Base-by-base conservation (phyloP, 257 asterid genomes). In the Solanum rostratum region DNA sequence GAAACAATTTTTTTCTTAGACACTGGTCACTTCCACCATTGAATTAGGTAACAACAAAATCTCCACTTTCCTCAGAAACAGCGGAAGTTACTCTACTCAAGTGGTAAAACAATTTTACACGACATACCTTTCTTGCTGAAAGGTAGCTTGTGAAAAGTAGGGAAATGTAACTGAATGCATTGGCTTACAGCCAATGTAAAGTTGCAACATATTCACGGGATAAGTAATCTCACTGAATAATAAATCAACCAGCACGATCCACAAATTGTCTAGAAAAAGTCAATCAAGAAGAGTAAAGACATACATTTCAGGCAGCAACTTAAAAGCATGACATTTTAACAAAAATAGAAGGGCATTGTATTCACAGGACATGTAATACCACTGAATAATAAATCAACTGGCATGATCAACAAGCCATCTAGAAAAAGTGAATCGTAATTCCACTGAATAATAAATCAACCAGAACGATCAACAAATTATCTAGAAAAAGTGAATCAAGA, bases 301-400 rank as follows among this genome's bases (percentile, higher is more conserved):
- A 49, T 49, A 49, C 24, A 83, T 49, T 79, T 73, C 65, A 80
- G 85, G 88, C 84, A 86, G 74, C 45, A 84, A 54, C 46, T 30
- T 83, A 8, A 81, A 85, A 85, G 45, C 29, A 73, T 79, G 81
- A 37, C 81, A 74, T 22, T 74, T 74, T 74, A 19, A 37, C 12
- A 4, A 74, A 73, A 74, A 46, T 46, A 46, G 11, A 74, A 49
- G 62, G 43, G 24, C 27, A 27, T 76, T 49, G 81, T 76, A 49
- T 49, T 49, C 49, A 27, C 81, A 76, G 81, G 81, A 24, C 5
- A 24, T 33, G 39, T 33, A 76, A 49, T 53, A 46, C 24, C 43
- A 76, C 60, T 14, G 81, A 46, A 46, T 27, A 46, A 76, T 76
- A 76, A 76, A 76, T 76, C 81, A 76, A 50, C 60, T 22, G 49